A percentile compares a stretch with the other conserved stretches of the same genome.
Conservation (phyloP, 306 rosid species). For the Medicago lupulina region DNA sequence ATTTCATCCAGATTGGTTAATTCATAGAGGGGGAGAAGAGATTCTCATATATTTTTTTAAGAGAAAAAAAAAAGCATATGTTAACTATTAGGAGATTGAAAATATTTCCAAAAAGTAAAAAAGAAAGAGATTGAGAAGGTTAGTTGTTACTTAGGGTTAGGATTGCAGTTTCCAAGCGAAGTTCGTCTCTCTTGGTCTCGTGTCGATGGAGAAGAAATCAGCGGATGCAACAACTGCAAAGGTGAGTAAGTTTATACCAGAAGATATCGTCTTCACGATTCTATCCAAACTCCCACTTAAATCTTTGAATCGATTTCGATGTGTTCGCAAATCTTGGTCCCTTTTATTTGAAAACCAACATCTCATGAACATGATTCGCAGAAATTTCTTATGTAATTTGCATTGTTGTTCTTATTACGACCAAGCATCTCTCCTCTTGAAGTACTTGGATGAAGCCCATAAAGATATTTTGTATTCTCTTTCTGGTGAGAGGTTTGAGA, state of each 20-base stretch:
- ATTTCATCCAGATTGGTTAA: too few species aligned
- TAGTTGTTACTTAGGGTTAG: neutral
- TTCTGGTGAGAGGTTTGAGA: neutral
- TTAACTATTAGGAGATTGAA: too few species aligned
- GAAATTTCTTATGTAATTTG: too few species aligned
- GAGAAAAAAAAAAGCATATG: too few species aligned
- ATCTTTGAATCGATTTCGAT: neutral
- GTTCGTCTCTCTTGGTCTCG: neutral
- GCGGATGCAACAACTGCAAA: neutral
- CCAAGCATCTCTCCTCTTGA: neutral
- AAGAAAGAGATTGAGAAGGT: too few species aligned
- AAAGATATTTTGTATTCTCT: too few species aligned
- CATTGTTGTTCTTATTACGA: neutral
- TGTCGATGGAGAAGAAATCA: neutral
- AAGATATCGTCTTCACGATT: neutral
- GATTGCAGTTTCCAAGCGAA: neutral
- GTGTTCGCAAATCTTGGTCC: neutral
- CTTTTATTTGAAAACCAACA: neutral
- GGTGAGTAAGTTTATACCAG: neutral
- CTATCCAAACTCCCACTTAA: neutral
- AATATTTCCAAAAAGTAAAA: too few species aligned
- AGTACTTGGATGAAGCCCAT: neutral
- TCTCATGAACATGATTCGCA: neutral
- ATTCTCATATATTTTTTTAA: too few species aligned
- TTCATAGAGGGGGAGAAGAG: too few species aligned